Evolutionary conservation across 2,329 filamentous ascomycete species (phyloP).

Genomic region (Fusarium agapanthi): DNA sequence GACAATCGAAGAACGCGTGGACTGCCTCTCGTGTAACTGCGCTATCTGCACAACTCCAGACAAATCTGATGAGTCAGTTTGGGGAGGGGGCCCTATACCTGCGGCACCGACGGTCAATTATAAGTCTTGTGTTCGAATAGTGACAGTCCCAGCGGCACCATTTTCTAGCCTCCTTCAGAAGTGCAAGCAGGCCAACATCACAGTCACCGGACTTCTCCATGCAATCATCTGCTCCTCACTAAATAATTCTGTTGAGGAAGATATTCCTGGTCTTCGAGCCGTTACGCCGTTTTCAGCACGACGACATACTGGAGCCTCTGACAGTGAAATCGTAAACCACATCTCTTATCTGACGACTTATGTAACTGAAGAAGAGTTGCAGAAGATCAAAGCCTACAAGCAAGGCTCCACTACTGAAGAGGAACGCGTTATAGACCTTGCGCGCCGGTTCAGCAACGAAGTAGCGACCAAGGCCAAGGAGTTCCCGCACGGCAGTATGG

Average conservation of each 20-base stretch:
- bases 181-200: conserved; percentile 1
- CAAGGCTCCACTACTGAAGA: neutral
- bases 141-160: neutral
- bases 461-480: neutral
- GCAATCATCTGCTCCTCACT: neutral
- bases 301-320: neutral
- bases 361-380: neutral
- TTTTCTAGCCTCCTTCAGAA: neutral
- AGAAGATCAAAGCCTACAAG: neutral
- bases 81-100: neutral
- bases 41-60: neutral
- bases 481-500: conserved; percentile 10
- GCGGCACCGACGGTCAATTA: neutral
- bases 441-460: neutral
- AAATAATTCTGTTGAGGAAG: fast-evolving
- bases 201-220: conserved; percentile 8
- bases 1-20: neutral
- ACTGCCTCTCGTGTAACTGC: neutral
- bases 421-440: neutral
- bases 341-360: conserved; percentile 6
- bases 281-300: conserved; percentile 12
- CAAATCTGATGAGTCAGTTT: neutral
- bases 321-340: conserved; percentile 7
- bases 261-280: neutral
- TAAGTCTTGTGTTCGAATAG: neutral